Conservation (phyloP, 495 filamentous ascomycete species). For the Jackrogersella minutella region DNA sequence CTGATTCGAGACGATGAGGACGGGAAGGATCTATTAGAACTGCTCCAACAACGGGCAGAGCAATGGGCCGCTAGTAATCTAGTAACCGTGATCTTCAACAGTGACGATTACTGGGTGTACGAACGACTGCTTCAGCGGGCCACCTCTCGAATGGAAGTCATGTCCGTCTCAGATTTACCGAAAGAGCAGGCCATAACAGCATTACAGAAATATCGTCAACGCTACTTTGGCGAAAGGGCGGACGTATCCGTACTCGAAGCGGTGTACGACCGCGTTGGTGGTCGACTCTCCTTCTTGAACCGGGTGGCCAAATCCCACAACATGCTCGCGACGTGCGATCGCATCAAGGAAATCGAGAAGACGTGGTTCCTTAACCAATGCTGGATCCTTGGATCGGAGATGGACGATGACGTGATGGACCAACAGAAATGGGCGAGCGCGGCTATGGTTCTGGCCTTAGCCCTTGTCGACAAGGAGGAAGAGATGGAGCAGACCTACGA, state of each 20-base stretch:
- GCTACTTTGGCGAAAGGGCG: constrained; percentile 69
- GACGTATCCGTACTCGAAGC: constrained; percentile 67
- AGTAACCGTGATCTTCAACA: constrained; percentile 90
- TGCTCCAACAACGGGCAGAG: constrained; percentile 94
- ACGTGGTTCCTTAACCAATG: constrained; percentile 96
- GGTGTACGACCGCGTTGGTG: constrained; percentile 85
- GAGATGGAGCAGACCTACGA: constrained; percentile 71
- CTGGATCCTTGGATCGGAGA: constrained; percentile 88
- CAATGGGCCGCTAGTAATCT: constrained; percentile 92
- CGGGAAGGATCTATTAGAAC: constrained; percentile 88
- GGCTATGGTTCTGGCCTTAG: constrained; percentile 91
- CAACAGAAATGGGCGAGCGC: constrained; percentile 93
- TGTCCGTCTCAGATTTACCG: constrained; percentile 80
- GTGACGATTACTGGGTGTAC: constrained; percentile 98
- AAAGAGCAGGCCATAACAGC: constrained; percentile 79
- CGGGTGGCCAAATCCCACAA: constrained; percentile 82
- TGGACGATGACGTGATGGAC: constrained; percentile 99
- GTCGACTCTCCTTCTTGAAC: constrained; percentile 84
- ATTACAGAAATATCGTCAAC: constrained; percentile 74
- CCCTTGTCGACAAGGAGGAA: constrained; percentile 82
- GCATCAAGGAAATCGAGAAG: constrained; percentile 83
- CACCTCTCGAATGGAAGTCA: constrained; percentile 84
- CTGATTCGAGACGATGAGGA: constrained; percentile 89
- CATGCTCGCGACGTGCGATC: constrained; percentile 77
- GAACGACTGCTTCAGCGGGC: constrained; percentile 90